Evolutionary conservation across 78 protist species (phyloP).

Genomic region (Dictyostelium purpureum): DNA sequence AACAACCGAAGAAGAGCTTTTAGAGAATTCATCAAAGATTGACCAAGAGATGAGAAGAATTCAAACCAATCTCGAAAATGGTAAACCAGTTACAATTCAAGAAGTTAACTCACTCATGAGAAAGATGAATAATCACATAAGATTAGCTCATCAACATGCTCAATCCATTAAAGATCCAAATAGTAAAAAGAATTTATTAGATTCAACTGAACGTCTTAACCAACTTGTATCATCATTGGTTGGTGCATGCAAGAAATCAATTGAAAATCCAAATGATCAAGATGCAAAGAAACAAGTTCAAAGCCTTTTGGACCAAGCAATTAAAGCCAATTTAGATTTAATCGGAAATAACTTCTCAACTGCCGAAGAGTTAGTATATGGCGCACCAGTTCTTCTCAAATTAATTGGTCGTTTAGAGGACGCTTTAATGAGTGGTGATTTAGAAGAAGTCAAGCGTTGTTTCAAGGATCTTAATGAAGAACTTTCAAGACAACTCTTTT

Average conservation of each 20-base stretch:
- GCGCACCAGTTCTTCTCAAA: conserved; percentile 58
- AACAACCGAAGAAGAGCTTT: conserved; percentile 51
- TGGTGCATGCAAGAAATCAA: conserved; percentile 42
- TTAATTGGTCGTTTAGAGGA: conserved; percentile 50
- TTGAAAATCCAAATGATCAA: conserved; percentile 4
- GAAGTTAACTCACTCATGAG: conserved; percentile 37
- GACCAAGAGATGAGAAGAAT: conserved; percentile 64
- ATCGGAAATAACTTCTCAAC: conserved; percentile 31
- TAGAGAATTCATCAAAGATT: conserved; percentile 67
- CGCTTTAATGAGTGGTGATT: conserved; percentile 40
- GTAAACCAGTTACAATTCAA: conserved; percentile 20
- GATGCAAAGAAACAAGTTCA: background rate
- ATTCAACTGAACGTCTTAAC: conserved; percentile 23
- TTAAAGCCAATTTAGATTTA: conserved; percentile 29
- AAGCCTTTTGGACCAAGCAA: background rate
- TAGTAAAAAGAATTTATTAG: conserved; percentile 24
- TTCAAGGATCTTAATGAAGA: conserved; percentile 62
- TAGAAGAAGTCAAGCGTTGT: conserved; percentile 20
- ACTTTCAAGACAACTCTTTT: conserved; percentile 28
- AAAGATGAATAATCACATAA: conserved; percentile 59
- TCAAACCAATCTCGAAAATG: conserved; percentile 9
- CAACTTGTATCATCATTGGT: conserved; percentile 17
- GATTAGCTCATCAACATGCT: conserved; percentile 67
- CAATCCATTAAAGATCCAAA: conserved; percentile 36
- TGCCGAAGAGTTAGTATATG: conserved; percentile 69